Percentiles rank a stretch among this genome's conserved stretches.
These are phyloP conservation scores for Microdochium bolleyi DNA, from an alignment of 2,329 filamentous ascomycete species.

Conservation along the genomic window DNA sequence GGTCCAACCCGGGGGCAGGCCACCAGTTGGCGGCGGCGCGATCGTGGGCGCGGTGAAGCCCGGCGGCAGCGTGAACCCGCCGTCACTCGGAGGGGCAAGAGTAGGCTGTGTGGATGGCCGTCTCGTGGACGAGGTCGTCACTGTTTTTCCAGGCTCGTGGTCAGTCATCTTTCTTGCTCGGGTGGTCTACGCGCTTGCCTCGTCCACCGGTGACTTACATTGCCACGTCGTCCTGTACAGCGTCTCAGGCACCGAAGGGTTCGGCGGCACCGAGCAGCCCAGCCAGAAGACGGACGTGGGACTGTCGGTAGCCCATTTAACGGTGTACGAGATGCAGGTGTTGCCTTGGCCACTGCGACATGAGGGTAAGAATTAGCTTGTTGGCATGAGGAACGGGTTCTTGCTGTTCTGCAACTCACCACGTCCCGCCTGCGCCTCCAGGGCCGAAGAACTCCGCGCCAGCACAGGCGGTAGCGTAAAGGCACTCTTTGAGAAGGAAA, in stretches of 20 bases:
- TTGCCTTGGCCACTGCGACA: not conserved
- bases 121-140: not conserved
- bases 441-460: not conserved
- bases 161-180: too few species aligned
- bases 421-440: not conserved
- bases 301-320: not conserved
- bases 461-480: not conserved
- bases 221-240: not conserved
- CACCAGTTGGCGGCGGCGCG: not conserved
- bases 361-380: too few species aligned
- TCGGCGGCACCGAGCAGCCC: not conserved
- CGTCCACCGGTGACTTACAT: not conserved
- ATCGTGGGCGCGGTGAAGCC: not conserved
- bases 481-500: not conserved
- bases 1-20: not conserved
- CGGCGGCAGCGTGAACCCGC: conserved; percentile 3
- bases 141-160: too few species aligned
- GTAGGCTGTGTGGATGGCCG: not conserved
- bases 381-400: not conserved
- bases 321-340: not conserved
- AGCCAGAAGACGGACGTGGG: not conserved
- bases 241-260: not conserved
- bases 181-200: too few species aligned
- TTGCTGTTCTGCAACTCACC: not conserved
- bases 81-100: conserved; percentile 10